These are phyloP conservation scores for Lipomyces yamanashiensis DNA, from an alignment of 805 yeast genomes.

Conservation along the genomic window DNA sequence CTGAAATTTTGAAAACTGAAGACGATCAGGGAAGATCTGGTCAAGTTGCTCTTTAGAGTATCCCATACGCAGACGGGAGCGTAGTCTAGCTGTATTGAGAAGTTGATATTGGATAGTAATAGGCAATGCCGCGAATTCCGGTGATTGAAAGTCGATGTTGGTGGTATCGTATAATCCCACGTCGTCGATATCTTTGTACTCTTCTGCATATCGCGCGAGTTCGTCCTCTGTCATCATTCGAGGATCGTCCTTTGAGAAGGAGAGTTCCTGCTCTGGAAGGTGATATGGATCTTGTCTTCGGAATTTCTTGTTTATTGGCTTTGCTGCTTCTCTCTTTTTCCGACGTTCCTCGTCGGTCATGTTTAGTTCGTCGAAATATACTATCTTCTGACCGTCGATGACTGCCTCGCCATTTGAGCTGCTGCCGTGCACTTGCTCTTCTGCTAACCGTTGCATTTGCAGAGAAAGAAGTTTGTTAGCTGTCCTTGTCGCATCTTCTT, in stretches of 20 bases:
- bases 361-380: constrained; percentile 31
- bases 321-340: constrained; percentile 18
- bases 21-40: constrained; percentile 75
- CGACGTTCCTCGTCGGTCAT: constrained; percentile 30
- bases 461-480: constrained; percentile 82
- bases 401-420: constrained; percentile 13
- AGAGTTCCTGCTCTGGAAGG: constrained; percentile 67
- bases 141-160: constrained; percentile 79
- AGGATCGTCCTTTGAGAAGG: constrained; percentile 54
- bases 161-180: constrained; percentile 47
- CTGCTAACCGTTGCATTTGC: constrained; percentile 68
- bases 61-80: constrained; percentile 94
- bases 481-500: constrained; percentile 69
- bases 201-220: constrained; percentile 61
- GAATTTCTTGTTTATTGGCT: constrained; percentile 44
- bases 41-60: constrained; percentile 87
- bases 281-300: constrained; percentile 80
- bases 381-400: constrained; percentile 15
- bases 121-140: constrained; percentile 77
- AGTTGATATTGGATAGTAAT: constrained; percentile 85
- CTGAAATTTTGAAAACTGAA: constrained; percentile 92
- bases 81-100: constrained; percentile 75
- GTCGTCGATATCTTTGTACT: constrained; percentile 59
- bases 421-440: constrained; percentile 38
- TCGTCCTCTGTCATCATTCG: constrained; percentile 78